Evolutionary conservation across 1,284 basidiomycete genomes (phyloP).

Genomic region (Earliella scabrosa): DNA sequence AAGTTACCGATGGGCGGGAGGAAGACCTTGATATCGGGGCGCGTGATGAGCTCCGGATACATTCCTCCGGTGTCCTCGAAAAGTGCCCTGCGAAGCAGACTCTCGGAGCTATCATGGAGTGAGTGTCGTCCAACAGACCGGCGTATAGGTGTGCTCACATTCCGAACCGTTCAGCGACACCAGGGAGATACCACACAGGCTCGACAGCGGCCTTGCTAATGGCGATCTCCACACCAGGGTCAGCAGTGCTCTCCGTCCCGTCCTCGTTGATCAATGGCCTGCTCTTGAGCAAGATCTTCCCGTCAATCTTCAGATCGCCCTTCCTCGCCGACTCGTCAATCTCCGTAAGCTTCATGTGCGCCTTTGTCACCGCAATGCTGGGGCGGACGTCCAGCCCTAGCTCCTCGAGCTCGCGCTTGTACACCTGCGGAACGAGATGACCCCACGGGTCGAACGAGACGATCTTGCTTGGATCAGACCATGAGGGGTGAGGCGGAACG

Average conservation of each 20-base stretch:
- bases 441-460: conserved; percentile 96
- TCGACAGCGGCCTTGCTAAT: conserved; percentile 91
- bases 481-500: conserved; percentile 81
- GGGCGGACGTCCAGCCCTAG: conserved; percentile 81
- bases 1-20: conserved; percentile 92
- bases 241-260: conserved; percentile 57
- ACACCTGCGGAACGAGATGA: conserved; percentile 85
- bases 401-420: conserved; percentile 68
- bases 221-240: conserved; percentile 86
- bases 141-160: conserved; percentile 59
- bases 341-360: conserved; percentile 90
- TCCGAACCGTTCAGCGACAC: conserved; percentile 88
- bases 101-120: conserved; percentile 67
- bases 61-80: conserved; percentile 97
- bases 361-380: conserved; percentile 89
- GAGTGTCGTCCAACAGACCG: background rate
- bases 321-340: conserved; percentile 81
- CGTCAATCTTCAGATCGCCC: conserved; percentile 82
- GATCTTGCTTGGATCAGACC: conserved; percentile 85
- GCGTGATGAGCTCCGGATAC: conserved; percentile 95
- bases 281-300: conserved; percentile 79
- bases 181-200: conserved; percentile 95
- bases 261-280: conserved; percentile 64
- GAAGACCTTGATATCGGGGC: conserved; percentile 95
- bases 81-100: conserved; percentile 81